Conservation (phyloP, 139 green algal species). For the Tetratostichococcus sp. region DNA sequence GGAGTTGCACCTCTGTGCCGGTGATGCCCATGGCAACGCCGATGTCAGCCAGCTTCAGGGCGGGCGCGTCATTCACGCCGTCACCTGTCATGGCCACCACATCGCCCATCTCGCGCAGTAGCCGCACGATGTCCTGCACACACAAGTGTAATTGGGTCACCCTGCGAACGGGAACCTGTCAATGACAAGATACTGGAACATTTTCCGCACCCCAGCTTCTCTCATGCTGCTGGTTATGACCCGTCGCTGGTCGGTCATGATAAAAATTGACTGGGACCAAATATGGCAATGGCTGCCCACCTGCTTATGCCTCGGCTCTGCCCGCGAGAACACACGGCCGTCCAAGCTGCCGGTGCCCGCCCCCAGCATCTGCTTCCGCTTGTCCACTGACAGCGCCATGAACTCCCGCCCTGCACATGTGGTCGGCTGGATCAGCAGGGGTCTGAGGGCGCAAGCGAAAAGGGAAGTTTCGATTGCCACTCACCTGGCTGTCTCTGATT, state of each 20-base stretch:
- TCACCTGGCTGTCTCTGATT: no score
- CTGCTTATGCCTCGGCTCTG: constrained; percentile 94
- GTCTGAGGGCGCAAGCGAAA: no score
- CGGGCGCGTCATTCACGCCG: constrained; percentile 98
- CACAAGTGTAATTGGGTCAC: no score
- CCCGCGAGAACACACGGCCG: constrained; percentile 84
- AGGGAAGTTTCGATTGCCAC: no score
- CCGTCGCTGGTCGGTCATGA: no score
- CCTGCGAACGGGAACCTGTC: no score
- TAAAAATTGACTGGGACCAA: no score
- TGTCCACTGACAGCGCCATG: constrained; percentile 28
- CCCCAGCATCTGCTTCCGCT: constrained; percentile 51
- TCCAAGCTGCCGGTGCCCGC: background rate
- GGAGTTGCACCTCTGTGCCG: constrained; percentile 30
- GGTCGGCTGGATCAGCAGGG: no score
- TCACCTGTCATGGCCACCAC: constrained; percentile 96
- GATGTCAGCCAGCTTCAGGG: constrained; percentile 98
- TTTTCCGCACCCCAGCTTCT: no score
- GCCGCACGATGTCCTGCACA: constrained; percentile 82
- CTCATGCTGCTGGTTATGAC: no score
- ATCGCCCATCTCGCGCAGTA: constrained; percentile 79
- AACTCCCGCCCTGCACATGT: constrained; percentile 47
- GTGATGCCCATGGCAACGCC: constrained; percentile 97
- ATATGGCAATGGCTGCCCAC: no score
- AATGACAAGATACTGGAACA: no score